Evolutionary conservation across 176 grass and related monocot genomes (phyloP), one percentile per base, ranked within the genome.

Genomic region (Pharus latifolius): DNA sequence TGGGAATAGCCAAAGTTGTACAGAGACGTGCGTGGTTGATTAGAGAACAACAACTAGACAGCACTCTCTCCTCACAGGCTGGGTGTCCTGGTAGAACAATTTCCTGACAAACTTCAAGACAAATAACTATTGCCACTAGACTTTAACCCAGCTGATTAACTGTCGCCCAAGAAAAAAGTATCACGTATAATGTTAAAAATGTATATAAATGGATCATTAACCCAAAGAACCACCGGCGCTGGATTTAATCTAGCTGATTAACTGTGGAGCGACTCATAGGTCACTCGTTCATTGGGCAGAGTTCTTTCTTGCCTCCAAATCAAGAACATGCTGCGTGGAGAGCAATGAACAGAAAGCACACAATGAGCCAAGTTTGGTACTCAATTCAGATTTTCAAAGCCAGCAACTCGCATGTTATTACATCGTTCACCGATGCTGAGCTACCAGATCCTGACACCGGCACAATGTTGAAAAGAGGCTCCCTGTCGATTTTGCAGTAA

Each of bases 321-420:
- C 57, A 4, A 12, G 35, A 76, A n/a, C n/a, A n/a, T n/a, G n/a
- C n/a, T n/a, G n/a, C n/a, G n/a, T n/a, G n/a, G n/a, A n/a, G n/a
- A n/a, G n/a, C n/a, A n/a, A n/a, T n/a, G n/a, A n/a, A 55, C 46
- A 55, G 55, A 45, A 20, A 34, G 56, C 7, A 40, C 63, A 20
- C 29, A 49, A 63, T 24, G 24, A 13, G 28, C 31, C 29, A 50
- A 12, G 61, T 3, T 6, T 11, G 27, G 11, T 10, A 60, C 52
- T 87, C 12, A 10, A 15, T 12, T 71, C 75, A 88, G n/a, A 72
- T 54, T 63, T 86, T 89, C 45, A 81, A 98, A 2, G 80, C 94
- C 59, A 92, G 55, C n/a, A 98, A 67, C 76, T 98, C 89, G 25
- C 86, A 98, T 14, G 86, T 85, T 24, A 98, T 67, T 15, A 92